phyloP scores from a whole-genome alignment of 1,139 yeast species.

The Taiozyma sp. region DNA sequence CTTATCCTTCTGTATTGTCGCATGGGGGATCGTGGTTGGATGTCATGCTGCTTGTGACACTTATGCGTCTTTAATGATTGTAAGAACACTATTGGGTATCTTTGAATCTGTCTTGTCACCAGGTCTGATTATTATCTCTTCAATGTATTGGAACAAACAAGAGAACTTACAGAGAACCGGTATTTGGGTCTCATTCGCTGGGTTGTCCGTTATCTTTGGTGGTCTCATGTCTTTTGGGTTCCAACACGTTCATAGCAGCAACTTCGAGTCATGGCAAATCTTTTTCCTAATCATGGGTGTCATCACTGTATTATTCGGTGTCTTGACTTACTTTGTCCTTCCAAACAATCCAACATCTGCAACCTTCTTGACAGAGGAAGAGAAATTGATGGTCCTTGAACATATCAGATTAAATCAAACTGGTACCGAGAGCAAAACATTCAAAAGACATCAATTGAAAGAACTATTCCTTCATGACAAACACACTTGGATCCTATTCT shows the following conservation, averaged over 20 bases:
- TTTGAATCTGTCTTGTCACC: constrained; percentile 49
- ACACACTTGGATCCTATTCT: constrained; percentile 39
- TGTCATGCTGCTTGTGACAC: constrained; percentile 37
- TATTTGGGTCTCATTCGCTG: constrained; percentile 45
- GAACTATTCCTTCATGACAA: constrained; percentile 33
- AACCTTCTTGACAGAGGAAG: constrained; percentile 41
- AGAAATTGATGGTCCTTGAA: constrained; percentile 42
- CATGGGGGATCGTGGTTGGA: constrained; percentile 44
- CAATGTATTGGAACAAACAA: constrained; percentile 40
- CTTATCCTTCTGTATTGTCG: constrained; percentile 33
- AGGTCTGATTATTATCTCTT: constrained; percentile 45
- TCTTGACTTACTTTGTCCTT: constrained; percentile 34
- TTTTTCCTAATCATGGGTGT: constrained; percentile 40
- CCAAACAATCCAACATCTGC: constrained; percentile 49
- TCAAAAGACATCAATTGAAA: constrained; percentile 44
- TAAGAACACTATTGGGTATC: constrained; percentile 43
- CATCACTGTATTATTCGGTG: constrained; percentile 41
- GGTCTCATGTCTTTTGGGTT: constrained; percentile 43
- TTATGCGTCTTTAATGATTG: constrained; percentile 41
- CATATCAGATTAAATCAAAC: constrained; percentile 39
- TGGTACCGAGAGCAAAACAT: constrained; percentile 48
- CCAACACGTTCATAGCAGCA: constrained; percentile 22
- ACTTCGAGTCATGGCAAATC: constrained; percentile 36
- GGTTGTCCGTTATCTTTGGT: constrained; percentile 43
- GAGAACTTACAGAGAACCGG: constrained; percentile 43